phyloP scores from a whole-genome alignment of 2,329 filamentous ascomycete genomes.

The Neonectria magnoliae region DNA sequence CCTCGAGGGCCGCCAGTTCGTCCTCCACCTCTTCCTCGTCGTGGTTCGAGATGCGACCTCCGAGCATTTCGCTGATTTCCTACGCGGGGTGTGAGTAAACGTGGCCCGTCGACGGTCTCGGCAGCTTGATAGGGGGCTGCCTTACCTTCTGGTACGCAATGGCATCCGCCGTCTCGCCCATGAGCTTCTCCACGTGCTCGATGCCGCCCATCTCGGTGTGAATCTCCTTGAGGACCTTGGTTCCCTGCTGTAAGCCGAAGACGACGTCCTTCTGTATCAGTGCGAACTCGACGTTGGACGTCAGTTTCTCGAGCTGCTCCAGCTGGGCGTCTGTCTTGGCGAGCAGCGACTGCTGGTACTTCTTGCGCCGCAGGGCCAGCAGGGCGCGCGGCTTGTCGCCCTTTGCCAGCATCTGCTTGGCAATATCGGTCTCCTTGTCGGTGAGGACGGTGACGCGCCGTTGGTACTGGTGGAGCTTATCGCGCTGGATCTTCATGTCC shows the following conservation, averaged over 20 bases:
- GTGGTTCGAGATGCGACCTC: constrained; percentile 87
- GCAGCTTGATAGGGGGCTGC: constrained; percentile 34
- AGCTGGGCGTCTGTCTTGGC: constrained; percentile 91
- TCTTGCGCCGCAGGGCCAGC: constrained; percentile 90
- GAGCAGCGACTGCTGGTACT: constrained; percentile 93
- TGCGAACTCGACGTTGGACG: constrained; percentile 91
- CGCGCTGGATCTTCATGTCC: constrained; percentile 96
- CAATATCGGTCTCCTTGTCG: constrained; percentile 85
- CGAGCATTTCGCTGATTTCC: constrained; percentile 94
- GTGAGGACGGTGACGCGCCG: constrained; percentile 88
- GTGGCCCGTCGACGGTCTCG: neutral
- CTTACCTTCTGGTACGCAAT: constrained; percentile 87
- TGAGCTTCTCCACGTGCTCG: constrained; percentile 92
- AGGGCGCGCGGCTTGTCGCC: constrained; percentile 85
- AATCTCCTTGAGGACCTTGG: constrained; percentile 87
- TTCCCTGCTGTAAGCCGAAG: constrained; percentile 92
- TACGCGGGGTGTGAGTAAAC: constrained; percentile 50
- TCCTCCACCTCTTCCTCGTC: constrained; percentile 99
- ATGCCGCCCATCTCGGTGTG: constrained; percentile 96
- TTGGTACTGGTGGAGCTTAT: constrained; percentile 97
- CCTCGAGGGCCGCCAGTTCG: constrained; percentile 84
- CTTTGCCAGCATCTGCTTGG: constrained; percentile 80
- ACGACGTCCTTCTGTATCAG: constrained; percentile 96
- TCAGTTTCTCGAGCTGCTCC: constrained; percentile 91
- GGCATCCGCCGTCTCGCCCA: constrained; percentile 92